Percentiles rank a stretch among this genome's conserved stretches.
Evolutionary conservation across 306 rosid species (phyloP).

Genomic region (Spatholobus suberectus): DNA sequence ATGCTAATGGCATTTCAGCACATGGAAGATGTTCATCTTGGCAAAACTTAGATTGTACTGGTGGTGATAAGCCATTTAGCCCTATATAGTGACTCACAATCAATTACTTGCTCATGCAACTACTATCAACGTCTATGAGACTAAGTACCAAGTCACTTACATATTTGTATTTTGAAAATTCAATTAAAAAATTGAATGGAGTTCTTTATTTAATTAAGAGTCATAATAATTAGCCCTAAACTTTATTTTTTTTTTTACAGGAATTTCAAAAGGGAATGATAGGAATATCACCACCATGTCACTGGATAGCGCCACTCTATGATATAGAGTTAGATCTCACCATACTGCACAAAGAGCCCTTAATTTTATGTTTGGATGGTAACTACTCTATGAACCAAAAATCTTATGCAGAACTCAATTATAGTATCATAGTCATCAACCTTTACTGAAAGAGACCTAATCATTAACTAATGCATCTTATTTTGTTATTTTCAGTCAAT

Average conservation of each 20-base stretch:
- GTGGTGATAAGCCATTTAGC: slow-evolving; percentile 51
- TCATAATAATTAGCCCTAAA: not conserved
- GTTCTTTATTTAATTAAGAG: not conserved
- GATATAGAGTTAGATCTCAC: slow-evolving; percentile 22
- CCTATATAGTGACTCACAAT: slow-evolving; percentile 55
- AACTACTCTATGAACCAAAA: not conserved
- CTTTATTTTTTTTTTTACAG: not conserved
- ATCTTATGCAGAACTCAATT: not conserved
- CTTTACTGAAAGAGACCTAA: not conserved
- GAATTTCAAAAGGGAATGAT: slow-evolving; percentile 54
- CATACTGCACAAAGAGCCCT: slow-evolving; percentile 51
- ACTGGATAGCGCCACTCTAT: slow-evolving; percentile 55
- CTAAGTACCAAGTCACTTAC: slow-evolving; percentile 49
- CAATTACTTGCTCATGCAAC: slow-evolving; percentile 40
- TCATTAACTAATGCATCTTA: not conserved
- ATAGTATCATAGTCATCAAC: not conserved
- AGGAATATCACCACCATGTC: slow-evolving; percentile 45
- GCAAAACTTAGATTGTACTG: no score
- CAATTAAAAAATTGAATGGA: not conserved
- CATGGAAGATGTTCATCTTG: slow-evolving; percentile 48
- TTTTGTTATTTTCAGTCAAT: no score
- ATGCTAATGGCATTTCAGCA: not conserved
- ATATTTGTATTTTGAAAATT: not conserved
- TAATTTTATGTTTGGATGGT: slow-evolving; percentile 56
- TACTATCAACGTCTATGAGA: slow-evolving; percentile 28